Base-by-base conservation (phyloP, 768 basidiomycete genomes). In the Naganishia kalamii region DNA sequence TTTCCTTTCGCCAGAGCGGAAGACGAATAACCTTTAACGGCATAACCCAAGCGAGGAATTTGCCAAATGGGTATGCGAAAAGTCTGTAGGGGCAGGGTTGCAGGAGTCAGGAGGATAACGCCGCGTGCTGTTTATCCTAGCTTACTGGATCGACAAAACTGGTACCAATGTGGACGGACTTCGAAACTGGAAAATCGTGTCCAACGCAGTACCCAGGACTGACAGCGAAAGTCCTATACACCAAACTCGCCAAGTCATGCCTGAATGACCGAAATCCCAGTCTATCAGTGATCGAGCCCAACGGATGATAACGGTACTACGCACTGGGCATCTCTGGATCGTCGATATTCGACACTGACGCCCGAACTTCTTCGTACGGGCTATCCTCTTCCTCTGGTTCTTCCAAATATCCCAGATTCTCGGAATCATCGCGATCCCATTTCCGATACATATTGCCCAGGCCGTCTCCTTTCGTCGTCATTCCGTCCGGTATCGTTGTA, bases 311-410 rank as follows among this genome's bases (percentile, higher is more conserved):
- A 47, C 23, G 11, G 19, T 23, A 17, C 10, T 2, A 68, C 74
- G 63, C 61, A 79, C 78, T 74, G 2, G 96, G 94, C 92, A 98
- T 97, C 67, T 97, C 92, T n/a, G 90, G 88, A 79, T 99, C 96
- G 76, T 99, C 96, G 69, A 92, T 88, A 72, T 98, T 98, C 40
- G 92, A 96, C n/a, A 99, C 96, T 12, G 90, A 91, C 0, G 91
- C 92, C 32, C 94, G 85, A 11, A 99, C 96, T 82, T 98, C 96
- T 0, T 92, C 89, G 80, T 88, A 99, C 0, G 94, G 96, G 67
- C 89, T 91, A 76, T 99, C 94, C 80, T 98, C 94, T 76, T 85
- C 84, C 65, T 62, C 66, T 13, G 71, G 72, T 25, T 63, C 46
- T 25, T 74, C 75, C n/a, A 70, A 59, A 19, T 41, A 65, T 11